A percentile compares a stretch with the other conserved stretches of the same genome.
Evolutionary conservation across 2,329 filamentous ascomycete species (phyloP).

Genomic region (Diaporthe ilicicola): DNA sequence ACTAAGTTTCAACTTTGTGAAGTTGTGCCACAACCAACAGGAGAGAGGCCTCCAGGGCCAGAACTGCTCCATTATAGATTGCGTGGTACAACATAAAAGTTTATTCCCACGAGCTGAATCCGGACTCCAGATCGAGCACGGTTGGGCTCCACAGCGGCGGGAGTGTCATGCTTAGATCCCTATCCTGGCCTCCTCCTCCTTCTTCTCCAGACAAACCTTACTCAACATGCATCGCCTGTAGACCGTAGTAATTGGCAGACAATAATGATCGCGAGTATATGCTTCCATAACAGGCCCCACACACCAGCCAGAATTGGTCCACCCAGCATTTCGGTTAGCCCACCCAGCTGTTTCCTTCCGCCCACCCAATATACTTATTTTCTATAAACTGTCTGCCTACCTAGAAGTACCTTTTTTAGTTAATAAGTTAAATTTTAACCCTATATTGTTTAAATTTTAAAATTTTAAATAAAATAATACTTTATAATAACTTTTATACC

Average conservation of each 20-base stretch:
- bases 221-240: neutral
- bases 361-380: too few relatives aligned
- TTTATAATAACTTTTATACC: too few relatives aligned
- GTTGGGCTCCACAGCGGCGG: neutral
- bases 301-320: too few relatives aligned
- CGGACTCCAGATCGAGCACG: neutral
- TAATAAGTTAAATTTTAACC: too few relatives aligned
- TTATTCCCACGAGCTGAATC: neutral
- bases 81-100: neutral
- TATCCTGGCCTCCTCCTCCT: neutral
- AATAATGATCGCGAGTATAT: neutral
- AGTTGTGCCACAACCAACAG: neutral
- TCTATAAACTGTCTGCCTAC: too few relatives aligned
- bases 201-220: conserved; percentile 6
- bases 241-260: neutral
- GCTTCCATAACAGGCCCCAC: neutral
- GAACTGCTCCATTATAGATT: neutral
- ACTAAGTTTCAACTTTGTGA: neutral
- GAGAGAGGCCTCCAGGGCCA: neutral
- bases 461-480: too few relatives aligned
- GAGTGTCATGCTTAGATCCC: neutral
- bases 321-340: too few relatives aligned
- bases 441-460: too few relatives aligned
- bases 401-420: too few relatives aligned
- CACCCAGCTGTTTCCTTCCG: too few relatives aligned